Evolutionary conservation across 345 rosid species (phyloP), one percentile per base, ranked within the genome.

Genomic region (Cardamine chenopodiifolia): DNA sequence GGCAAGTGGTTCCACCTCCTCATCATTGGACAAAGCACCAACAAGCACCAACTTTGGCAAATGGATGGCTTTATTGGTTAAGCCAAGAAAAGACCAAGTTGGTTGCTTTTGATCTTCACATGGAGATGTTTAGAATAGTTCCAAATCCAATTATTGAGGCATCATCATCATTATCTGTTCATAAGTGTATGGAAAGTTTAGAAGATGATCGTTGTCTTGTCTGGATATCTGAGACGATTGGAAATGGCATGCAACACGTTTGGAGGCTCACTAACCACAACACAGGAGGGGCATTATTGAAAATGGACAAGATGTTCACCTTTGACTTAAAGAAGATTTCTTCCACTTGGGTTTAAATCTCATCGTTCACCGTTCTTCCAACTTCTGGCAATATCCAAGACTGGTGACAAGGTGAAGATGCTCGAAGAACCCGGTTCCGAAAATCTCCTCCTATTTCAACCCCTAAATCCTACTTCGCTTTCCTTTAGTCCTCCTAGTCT

Each of bases 261-360:
- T 68, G 62, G 39, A 54, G 50, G 62, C 37, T 68, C 39, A 53
- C 35, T 54, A 68, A 53, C 62, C 37, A 68, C 50, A 68, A 68
- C 52, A 68, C 18, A 9, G 37, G 45, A 68, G 50, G 28, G 52
- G 5, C 17, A 37, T 54, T 54, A 17, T 12, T 7, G 4, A 31
- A 22, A 6, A 6, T 6, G 50, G 26, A 52, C 62, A 68, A 54
- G 52, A 53, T 39, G 26, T 68, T 53, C 62, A 11, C 62, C 28
- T 11, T 54, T 7, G 9, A 66, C 14, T 13, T 8, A 20, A 32
- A 32, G 14, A 47, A 47, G 5, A 54, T 54, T 25, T 25, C 7
- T 4, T 25, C 72, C 18, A 54, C 14, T 37, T 54, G 52, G 26
- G n/a, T 68, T 28, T 28, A 3, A 28, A 28, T 28, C 29, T 28